These are phyloP conservation scores for Sclerotiophoma versabilis DNA, from an alignment of 2,329 filamentous ascomycete species.

Conservation along the genomic window DNA sequence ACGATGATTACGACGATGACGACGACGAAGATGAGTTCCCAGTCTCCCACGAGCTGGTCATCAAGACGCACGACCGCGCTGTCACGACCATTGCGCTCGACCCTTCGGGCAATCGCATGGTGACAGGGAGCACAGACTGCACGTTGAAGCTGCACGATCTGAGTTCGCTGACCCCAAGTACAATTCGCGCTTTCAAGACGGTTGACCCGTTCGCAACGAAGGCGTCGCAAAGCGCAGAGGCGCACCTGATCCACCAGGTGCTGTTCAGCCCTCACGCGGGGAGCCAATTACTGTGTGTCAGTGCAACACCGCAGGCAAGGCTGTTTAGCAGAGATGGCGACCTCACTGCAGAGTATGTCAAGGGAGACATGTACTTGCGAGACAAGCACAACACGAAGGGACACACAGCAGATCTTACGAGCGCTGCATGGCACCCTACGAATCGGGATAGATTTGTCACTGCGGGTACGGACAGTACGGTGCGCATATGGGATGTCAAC, in stretches of 20 bases:
- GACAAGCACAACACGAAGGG: constrained; percentile 99
- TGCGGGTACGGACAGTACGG: constrained; percentile 90
- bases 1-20: constrained; percentile 67
- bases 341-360: constrained; percentile 84
- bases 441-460: constrained; percentile 87
- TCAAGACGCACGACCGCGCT: constrained; percentile 90
- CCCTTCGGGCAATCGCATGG: constrained; percentile 80
- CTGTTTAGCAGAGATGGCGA: constrained; percentile 90
- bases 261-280: constrained; percentile 86
- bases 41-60: constrained; percentile 87
- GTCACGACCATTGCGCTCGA: constrained; percentile 87
- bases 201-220: constrained; percentile 87
- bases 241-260: constrained; percentile 85
- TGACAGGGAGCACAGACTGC: constrained; percentile 92
- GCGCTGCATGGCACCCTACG: constrained; percentile 88
- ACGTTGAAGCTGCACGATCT: constrained; percentile 94
- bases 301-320: constrained; percentile 88
- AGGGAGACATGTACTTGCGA: constrained; percentile 97
- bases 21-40: constrained; percentile 92
- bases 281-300: constrained; percentile 81
- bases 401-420: constrained; percentile 89
- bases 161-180: constrained; percentile 92
- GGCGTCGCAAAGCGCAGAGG: constrained; percentile 73
- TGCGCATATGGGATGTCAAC: constrained; percentile 97
- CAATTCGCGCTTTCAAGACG: constrained; percentile 89